Base-by-base conservation (phyloP, 371 early-diverging fungal genomes). In the Lichtheimia corymbifera region DNA sequence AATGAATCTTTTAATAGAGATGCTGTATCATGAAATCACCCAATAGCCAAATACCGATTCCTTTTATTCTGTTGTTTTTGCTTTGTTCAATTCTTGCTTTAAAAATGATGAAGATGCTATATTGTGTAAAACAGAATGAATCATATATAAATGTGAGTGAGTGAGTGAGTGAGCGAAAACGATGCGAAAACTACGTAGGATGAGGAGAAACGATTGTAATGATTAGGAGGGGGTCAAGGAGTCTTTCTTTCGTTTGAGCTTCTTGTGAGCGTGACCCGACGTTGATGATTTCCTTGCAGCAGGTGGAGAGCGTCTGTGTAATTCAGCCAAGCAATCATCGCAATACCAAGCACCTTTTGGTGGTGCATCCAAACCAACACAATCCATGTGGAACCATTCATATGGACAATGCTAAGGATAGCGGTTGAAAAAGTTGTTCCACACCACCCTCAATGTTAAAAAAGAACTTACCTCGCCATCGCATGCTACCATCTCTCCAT, bases 401-500 rank as follows among this genome's bases (percentile, higher is more conserved):
- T 75, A 76, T 2, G 82, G 76, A 58, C 88, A 88, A 42, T 83
- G 64, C 83, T 86, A 65, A 20, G 12, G 14, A 9, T 44, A 22
- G 41, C 7, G 50, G 1, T 55, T 35, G 17, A 11, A n/a, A 15
- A 44, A 42, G 2, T 20, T 52, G n/a, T 44, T 35, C 0, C 0
- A 35, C 35, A 35, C n/a, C n/a, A 35, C 35, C 2, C 5, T 11
- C 35, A 6, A 35, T 35, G 11, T 0, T 28, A 9, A 35, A 28
- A 28, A 28, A 28, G 28, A 4, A 28, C 74, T 69, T 84, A 92
- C 90, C 66, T 93, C 91, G 50, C 93, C 91, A 72, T 97, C 98
- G 64, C 98, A 97, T 13, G 90, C 98, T 54, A 98, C 93, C 98
- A 98, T 98, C 59, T 95, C 94, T 13, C 98, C 98, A 73, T 84